phyloP scores from a whole-genome alignment of 805 yeast genomes.

The Zygotorulaspora sp. region DNA sequence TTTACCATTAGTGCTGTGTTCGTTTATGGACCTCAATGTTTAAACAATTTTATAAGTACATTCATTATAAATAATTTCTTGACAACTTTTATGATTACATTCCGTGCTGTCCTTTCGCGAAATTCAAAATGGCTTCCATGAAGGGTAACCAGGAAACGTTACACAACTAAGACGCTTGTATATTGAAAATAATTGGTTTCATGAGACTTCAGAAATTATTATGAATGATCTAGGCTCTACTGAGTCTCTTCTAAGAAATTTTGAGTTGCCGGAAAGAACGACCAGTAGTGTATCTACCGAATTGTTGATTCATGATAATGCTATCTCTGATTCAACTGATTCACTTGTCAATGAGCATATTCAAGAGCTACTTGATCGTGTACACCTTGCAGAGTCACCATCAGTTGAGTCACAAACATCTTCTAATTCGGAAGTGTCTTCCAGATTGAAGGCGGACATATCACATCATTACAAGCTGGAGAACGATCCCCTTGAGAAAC shows the following conservation, averaged over 20 bases:
- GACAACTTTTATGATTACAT: too few species aligned
- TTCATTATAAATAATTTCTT: too few species aligned
- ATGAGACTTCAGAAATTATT: not conserved
- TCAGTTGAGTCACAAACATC: constrained; percentile 1
- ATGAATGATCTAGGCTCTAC: constrained; percentile 10
- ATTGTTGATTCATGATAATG: constrained; percentile 14
- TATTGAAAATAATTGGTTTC: too few species aligned
- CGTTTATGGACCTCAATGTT: too few species aligned
- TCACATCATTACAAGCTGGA: not conserved
- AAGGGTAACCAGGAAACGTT: constrained; percentile 8
- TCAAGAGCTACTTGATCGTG: constrained; percentile 12
- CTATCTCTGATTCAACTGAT: constrained; percentile 17
- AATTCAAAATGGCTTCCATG: not conserved
- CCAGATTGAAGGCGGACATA: not conserved
- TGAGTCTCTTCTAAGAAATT: constrained; percentile 6
- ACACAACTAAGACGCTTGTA: not conserved
- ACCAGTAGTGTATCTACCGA: constrained; percentile 15
- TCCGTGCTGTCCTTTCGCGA: constrained; percentile 4
- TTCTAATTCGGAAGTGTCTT: constrained; percentile 2
- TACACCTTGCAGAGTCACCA: constrained; percentile 7
- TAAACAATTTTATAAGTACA: too few species aligned
- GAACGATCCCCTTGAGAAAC: not conserved
- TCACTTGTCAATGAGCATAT: constrained; percentile 18
- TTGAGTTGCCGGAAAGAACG: constrained; percentile 4
- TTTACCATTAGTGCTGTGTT: constrained; percentile 12